These are phyloP conservation scores for Picea glauca DNA, from an alignment of 75 land plant species.

Conservation along the genomic window DNA sequence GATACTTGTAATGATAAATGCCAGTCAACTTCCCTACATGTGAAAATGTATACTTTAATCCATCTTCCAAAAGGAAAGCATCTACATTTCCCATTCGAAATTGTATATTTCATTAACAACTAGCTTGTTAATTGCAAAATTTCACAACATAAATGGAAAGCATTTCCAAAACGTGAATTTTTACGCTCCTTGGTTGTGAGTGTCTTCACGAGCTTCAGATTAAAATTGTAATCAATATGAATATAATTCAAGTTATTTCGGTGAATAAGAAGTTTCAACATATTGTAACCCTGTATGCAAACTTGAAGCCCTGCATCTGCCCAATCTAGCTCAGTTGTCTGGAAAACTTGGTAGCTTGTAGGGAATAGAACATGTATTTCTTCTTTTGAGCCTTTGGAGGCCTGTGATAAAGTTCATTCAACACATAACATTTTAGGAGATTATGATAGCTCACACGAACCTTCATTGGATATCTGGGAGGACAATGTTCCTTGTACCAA, in stretches of 20 bases:
- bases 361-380: conserved; percentile 37
- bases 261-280: conserved; percentile 48
- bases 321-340: conserved; percentile 47
- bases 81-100: conserved; percentile 48
- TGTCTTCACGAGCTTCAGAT: conserved; percentile 44
- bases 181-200: conserved; percentile 42
- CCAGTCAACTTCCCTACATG: conserved; percentile 54
- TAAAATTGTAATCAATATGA: conserved; percentile 49
- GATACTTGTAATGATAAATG: conserved; percentile 44
- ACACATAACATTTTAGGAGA: conserved; percentile 84
- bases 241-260: conserved; percentile 47
- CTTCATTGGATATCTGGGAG: conserved; percentile 95
- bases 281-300: conserved; percentile 45
- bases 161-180: conserved; percentile 50
- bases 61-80: conserved; percentile 40
- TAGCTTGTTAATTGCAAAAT: conserved; percentile 35
- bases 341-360: conserved; percentile 45
- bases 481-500: background rate
- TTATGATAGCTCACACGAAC: conserved; percentile 95
- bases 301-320: conserved; percentile 47
- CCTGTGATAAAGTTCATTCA: conserved; percentile 82
- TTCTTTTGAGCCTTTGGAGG: conserved; percentile 49
- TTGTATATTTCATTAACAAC: conserved; percentile 42
- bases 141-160: conserved; percentile 45
- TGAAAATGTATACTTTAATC: conserved; percentile 42